Evolutionary conservation across 1,284 basidiomycete species (phyloP).

Genomic region (Hemileia vastatrix): DNA sequence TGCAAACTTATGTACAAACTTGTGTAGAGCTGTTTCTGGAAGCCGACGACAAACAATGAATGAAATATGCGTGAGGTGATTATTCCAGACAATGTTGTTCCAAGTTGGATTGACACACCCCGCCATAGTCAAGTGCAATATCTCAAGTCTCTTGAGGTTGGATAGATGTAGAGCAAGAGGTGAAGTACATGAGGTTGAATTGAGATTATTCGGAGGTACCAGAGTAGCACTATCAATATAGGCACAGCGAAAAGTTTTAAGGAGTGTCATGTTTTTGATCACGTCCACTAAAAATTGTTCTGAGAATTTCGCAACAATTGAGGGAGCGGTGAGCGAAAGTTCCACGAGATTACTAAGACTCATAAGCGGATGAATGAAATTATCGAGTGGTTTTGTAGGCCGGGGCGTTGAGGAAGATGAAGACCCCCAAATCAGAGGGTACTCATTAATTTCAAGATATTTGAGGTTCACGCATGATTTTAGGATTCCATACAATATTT

Average conservation of each 20-base stretch:
- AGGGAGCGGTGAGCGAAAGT: background rate
- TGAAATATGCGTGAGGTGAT: background rate
- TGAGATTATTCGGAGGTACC: background rate
- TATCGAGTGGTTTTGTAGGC: background rate
- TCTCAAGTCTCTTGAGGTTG: background rate
- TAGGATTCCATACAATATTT: background rate
- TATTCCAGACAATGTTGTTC: background rate
- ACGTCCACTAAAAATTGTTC: background rate
- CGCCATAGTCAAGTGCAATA: background rate
- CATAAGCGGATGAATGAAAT: slow-evolving; percentile 2
- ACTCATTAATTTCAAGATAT: background rate
- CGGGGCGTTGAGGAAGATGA: too few species aligned
- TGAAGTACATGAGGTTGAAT: background rate
- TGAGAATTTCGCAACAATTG: background rate
- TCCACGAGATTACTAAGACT: background rate
- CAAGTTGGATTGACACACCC: slow-evolving; percentile 7
- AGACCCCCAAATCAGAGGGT: background rate
- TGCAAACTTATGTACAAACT: background rate
- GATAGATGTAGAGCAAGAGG: slow-evolving; percentile 2
- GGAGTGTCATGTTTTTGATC: background rate
- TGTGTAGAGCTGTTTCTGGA: background rate
- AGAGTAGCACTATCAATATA: background rate
- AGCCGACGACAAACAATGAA: background rate
- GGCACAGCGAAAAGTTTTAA: slow-evolving; percentile 4
- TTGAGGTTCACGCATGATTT: background rate